These are phyloP conservation scores for Tulasnella sp. DNA, from an alignment of 768 basidiomycete species.

Conservation along the genomic window DNA sequence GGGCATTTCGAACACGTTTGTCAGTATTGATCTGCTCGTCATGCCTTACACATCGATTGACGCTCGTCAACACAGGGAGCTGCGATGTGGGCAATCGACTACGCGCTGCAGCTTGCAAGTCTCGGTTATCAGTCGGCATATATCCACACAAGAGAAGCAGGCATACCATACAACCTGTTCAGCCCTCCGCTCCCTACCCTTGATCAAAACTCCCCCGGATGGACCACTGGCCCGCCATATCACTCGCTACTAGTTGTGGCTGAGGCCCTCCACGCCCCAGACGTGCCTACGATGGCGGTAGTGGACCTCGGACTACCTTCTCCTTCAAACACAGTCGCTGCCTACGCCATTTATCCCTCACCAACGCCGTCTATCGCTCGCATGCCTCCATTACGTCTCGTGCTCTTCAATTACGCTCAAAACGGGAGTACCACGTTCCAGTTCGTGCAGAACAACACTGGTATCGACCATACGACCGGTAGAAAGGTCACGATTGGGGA, in stretches of 20 bases:
- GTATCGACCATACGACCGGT: neutral
- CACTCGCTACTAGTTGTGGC: slow-evolving; percentile 18
- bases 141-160: slow-evolving; percentile 19
- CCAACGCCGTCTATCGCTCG: neutral
- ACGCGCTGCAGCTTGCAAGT: slow-evolving; percentile 15
- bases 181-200: slow-evolving; percentile 9
- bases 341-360: slow-evolving; percentile 17
- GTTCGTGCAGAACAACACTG: slow-evolving; percentile 4
- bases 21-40: neutral
- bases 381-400: slow-evolving; percentile 1
- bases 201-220: slow-evolving; percentile 8
- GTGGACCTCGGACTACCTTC: slow-evolving; percentile 13
- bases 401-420: slow-evolving; percentile 18
- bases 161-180: slow-evolving; percentile 19
- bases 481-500: neutral
- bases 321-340: slow-evolving; percentile 11
- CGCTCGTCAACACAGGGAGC: neutral
- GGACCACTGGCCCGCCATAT: slow-evolving; percentile 18
- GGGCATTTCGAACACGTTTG: slow-evolving; percentile 17
- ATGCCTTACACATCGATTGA: neutral
- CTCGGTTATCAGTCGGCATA: slow-evolving; percentile 14
- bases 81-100: slow-evolving; percentile 18
- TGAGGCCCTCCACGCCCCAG: slow-evolving; percentile 14
- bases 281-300: neutral
- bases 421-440: slow-evolving; percentile 2